Evolutionary conservation across 1,139 yeast genomes (phyloP).

Genomic region (Candida sanyaensis): DNA sequence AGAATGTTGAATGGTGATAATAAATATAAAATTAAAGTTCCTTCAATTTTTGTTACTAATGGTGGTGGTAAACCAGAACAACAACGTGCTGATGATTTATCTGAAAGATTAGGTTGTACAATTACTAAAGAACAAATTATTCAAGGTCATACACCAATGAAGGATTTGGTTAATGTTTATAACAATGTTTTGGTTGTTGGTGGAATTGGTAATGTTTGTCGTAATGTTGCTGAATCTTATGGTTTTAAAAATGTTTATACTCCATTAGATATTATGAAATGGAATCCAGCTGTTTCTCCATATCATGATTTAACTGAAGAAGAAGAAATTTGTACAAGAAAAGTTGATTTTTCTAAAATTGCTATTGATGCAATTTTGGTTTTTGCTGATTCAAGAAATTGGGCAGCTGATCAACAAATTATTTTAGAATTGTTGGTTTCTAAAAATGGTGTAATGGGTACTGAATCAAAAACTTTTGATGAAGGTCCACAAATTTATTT

Average conservation of each 20-base stretch:
- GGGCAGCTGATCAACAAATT: conserved; percentile 91
- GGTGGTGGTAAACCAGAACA: conserved; percentile 87
- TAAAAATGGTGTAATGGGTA: conserved; percentile 80
- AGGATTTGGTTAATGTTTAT: conserved; percentile 65
- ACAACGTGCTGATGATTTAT: conserved; percentile 68
- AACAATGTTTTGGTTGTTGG: conserved; percentile 81
- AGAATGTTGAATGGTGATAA: conserved; percentile 72
- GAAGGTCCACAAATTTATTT: conserved; percentile 83
- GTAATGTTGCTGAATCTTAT: conserved; percentile 74
- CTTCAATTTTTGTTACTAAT: conserved; percentile 82
- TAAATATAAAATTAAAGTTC: conserved; percentile 78
- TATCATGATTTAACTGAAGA: conserved; percentile 76
- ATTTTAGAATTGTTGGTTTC: conserved; percentile 75
- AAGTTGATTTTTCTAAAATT: conserved; percentile 64
- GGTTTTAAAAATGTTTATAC: conserved; percentile 77
- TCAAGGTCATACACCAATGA: conserved; percentile 91
- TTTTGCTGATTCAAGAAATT: conserved; percentile 81
- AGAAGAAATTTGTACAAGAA: conserved; percentile 55
- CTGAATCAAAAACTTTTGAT: conserved; percentile 63
- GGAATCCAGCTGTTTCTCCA: conserved; percentile 86
- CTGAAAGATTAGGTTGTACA: conserved; percentile 57
- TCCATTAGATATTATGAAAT: conserved; percentile 77
- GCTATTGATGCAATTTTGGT: conserved; percentile 72
- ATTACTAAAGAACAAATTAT: conserved; percentile 77
- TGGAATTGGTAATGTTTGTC: conserved; percentile 81